These are phyloP conservation scores for Serendipita sp. DNA, from an alignment of 768 basidiomycete genomes.

Conservation along the genomic window DNA sequence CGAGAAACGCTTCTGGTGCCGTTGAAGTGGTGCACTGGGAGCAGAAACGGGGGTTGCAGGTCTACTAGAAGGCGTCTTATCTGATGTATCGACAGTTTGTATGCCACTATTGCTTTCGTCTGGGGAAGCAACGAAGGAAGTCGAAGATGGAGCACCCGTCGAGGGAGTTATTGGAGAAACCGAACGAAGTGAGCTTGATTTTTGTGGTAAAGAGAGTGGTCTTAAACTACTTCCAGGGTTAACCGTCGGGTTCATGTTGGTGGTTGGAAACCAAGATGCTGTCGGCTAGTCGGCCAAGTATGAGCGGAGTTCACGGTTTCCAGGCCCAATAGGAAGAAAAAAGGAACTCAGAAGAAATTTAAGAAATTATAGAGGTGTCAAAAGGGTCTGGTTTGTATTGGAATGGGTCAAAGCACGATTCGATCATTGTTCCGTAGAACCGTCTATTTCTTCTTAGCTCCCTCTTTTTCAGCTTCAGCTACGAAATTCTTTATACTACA, in stretches of 20 bases:
- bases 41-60: background rate
- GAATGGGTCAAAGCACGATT: too few species aligned
- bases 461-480: constrained; percentile 62
- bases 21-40: background rate
- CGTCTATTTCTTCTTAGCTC: constrained; percentile 24
- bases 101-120: too few species aligned
- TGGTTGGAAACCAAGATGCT: background rate
- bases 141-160: background rate
- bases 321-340: background rate
- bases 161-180: background rate
- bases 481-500: constrained; percentile 63
- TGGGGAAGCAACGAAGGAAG: background rate
- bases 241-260: constrained; percentile 7
- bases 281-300: background rate
- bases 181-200: background rate
- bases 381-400: background rate
- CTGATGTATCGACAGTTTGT: background rate
- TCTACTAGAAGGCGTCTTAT: background rate
- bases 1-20: constrained; percentile 9
- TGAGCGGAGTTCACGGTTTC: background rate
- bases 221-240: background rate
- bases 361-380: constrained; percentile 3
- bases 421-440: too few species aligned
- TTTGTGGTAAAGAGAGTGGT: background rate
- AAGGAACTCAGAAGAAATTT: background rate